These are phyloP conservation scores for Perkinsus olseni DNA, from an alignment of 169 alveolate genomes.

Conservation along the genomic window DNA sequence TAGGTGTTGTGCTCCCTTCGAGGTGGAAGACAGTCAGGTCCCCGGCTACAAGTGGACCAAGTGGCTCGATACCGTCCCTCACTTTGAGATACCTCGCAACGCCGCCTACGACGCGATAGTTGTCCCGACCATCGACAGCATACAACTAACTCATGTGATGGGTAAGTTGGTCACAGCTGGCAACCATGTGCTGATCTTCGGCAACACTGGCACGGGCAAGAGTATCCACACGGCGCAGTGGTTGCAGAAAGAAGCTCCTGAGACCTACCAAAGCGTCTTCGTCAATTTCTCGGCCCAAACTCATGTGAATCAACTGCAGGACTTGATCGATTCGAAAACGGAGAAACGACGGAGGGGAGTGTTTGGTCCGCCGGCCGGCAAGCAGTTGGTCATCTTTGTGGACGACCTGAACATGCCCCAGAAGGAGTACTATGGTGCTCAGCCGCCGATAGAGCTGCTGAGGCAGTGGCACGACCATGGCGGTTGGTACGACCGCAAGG, in stretches of 20 bases:
- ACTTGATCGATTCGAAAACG: conserved; percentile 69
- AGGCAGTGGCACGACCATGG: conserved; percentile 83
- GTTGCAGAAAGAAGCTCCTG: conserved; percentile 63
- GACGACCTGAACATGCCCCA: conserved; percentile 90
- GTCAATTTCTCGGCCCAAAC: conserved; percentile 88
- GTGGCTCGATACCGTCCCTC: conserved; percentile 66
- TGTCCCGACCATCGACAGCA: conserved; percentile 82
- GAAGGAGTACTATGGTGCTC: conserved; percentile 84
- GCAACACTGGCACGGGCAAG: conserved; percentile 88
- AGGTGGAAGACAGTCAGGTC: neutral
- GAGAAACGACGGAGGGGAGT: conserved; percentile 80
- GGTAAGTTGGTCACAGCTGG: conserved; percentile 58
- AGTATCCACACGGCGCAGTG: conserved; percentile 61
- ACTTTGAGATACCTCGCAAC: conserved; percentile 56
- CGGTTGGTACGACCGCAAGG: conserved; percentile 85
- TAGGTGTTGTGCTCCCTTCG: neutral
- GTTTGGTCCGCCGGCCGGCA: conserved; percentile 83
- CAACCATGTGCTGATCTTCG: conserved; percentile 74
- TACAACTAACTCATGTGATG: conserved; percentile 61
- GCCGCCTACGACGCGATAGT: conserved; percentile 72
- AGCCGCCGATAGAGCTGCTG: conserved; percentile 85
- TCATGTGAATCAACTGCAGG: conserved; percentile 79
- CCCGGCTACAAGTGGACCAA: conserved; percentile 44
- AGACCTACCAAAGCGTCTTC: conserved; percentile 54
- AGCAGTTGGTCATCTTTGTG: conserved; percentile 73